Percentiles rank a stretch among this genome's conserved stretches.
These are phyloP conservation scores for Bruguiera gymnorhiza DNA, from an alignment of 345 rosid species.

Conservation along the genomic window DNA sequence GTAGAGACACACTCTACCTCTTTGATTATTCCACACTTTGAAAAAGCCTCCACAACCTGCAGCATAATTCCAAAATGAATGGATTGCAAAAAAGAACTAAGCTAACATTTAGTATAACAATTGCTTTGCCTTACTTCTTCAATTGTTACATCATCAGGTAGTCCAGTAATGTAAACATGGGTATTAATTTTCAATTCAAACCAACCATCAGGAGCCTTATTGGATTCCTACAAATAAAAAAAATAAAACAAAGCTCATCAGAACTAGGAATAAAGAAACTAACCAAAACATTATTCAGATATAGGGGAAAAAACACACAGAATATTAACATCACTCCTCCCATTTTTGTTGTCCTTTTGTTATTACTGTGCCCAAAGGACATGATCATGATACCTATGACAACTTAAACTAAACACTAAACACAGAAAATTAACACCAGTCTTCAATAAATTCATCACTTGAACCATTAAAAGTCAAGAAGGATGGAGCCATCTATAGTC, in stretches of 20 bases:
- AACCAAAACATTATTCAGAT: too few species aligned
- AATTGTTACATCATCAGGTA: conserved; percentile 80
- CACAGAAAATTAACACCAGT: too few species aligned
- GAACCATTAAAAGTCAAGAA: too few species aligned
- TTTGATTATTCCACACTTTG: conserved; percentile 95
- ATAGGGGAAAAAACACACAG: too few species aligned
- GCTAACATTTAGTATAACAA: conserved; percentile 12
- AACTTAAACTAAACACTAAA: too few species aligned
- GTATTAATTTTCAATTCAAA: conserved; percentile 97
- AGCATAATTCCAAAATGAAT: conserved; percentile 23
- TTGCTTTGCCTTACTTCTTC: conserved; percentile 70
- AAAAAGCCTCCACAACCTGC: conserved; percentile 87
- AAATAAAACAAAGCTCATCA: neutral
- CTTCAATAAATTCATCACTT: too few species aligned
- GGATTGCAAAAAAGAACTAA: conserved; percentile 17
- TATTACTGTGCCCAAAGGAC: too few species aligned
- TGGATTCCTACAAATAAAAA: conserved; percentile 60
- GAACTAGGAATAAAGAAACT: too few species aligned
- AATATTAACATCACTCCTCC: too few species aligned
- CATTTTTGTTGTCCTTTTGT: too few species aligned
- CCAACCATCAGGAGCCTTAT: conserved; percentile 94
- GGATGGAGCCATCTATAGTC: neutral
- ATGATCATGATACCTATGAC: too few species aligned
- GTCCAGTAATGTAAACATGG: conserved; percentile 86
- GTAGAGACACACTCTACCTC: conserved; percentile 50